These are phyloP conservation scores for Neostapfia colusana DNA, from an alignment of 176 grass and related monocot genomes.

Conservation along the genomic window DNA sequence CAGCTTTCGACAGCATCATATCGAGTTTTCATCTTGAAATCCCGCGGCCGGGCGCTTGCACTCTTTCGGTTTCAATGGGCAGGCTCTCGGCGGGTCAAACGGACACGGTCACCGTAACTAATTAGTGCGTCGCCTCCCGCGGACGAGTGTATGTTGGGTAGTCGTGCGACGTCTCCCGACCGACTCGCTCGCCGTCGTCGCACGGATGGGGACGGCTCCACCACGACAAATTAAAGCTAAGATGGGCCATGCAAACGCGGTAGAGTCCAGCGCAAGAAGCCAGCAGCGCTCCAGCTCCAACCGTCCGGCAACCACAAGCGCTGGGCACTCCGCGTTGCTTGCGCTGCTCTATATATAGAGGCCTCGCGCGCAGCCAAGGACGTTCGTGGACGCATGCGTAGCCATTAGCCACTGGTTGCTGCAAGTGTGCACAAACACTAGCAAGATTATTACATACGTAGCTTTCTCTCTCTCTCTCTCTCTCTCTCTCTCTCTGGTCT, in stretches of 20 bases:
- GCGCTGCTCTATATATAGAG: conserved; percentile 12
- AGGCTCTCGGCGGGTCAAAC: background rate
- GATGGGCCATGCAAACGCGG: conserved; percentile 20
- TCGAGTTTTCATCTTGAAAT: background rate
- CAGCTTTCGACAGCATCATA: background rate
- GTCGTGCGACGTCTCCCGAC: background rate
- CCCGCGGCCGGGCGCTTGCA: background rate
- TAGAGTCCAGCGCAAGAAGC: background rate
- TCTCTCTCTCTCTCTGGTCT: background rate
- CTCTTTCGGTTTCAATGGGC: conserved; percentile 26
- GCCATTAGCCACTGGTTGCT: conserved; percentile 11
- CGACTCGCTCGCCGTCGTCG: background rate
- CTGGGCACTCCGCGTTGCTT: background rate
- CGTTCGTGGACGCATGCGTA: background rate
- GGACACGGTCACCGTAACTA: background rate
- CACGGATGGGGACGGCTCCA: background rate
- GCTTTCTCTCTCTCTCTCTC: no score
- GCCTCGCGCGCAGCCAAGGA: background rate
- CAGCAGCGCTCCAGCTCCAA: background rate
- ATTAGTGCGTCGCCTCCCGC: background rate
- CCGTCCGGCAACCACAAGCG: conserved; percentile 2
- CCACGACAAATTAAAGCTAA: background rate
- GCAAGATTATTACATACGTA: no score
- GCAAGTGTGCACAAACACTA: background rate
- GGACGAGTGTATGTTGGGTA: background rate